A percentile compares a stretch with the other conserved stretches of the same genome.
Conservation (phyloP, 352 stramenopile genomes). For the Peronospora destructor region DNA sequence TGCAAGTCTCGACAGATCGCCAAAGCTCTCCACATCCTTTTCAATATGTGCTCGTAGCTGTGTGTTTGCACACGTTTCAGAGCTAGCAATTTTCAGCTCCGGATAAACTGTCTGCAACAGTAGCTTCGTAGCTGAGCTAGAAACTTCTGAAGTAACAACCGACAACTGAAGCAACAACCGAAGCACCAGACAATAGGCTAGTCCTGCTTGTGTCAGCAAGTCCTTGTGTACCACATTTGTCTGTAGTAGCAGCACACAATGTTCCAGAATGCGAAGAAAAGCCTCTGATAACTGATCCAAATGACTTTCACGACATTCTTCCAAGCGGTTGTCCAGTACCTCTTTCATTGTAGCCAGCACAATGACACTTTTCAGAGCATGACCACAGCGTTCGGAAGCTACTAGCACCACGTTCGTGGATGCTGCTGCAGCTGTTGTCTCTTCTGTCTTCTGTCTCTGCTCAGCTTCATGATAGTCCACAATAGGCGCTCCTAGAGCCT, state of each 20-base stretch:
- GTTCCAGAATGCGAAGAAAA: constrained; percentile 41
- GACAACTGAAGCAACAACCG: constrained; percentile 44
- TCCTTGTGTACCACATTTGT: constrained; percentile 76
- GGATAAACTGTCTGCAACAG: constrained; percentile 39
- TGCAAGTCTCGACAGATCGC: constrained; percentile 49
- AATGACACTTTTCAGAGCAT: constrained; percentile 67
- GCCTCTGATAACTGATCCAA: constrained; percentile 9
- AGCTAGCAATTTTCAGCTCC: constrained; percentile 19
- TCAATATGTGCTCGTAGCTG: constrained; percentile 30
- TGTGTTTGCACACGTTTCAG: constrained; percentile 2
- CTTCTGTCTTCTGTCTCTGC: constrained; percentile 10
- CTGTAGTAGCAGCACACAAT: constrained; percentile 60
- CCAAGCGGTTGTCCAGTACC: constrained; percentile 33
- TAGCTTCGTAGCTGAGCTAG: constrained; percentile 19
- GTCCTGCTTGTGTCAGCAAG: constrained; percentile 62
- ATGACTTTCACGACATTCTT: constrained; percentile 8
- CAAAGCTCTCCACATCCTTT: constrained; percentile 37
- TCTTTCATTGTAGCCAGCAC: constrained; percentile 60
- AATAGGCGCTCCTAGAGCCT: constrained; percentile 46
- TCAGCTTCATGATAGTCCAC: constrained; percentile 31
- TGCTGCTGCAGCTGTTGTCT: constrained; percentile 10
- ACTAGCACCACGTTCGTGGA: constrained; percentile 67
- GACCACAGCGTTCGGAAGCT: constrained; percentile 63
- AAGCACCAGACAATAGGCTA: constrained; percentile 63
- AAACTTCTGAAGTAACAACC: neutral